Conservation (phyloP, 2,329 filamentous ascomycete genomes). For the Colletotrichum aenigma region DNA sequence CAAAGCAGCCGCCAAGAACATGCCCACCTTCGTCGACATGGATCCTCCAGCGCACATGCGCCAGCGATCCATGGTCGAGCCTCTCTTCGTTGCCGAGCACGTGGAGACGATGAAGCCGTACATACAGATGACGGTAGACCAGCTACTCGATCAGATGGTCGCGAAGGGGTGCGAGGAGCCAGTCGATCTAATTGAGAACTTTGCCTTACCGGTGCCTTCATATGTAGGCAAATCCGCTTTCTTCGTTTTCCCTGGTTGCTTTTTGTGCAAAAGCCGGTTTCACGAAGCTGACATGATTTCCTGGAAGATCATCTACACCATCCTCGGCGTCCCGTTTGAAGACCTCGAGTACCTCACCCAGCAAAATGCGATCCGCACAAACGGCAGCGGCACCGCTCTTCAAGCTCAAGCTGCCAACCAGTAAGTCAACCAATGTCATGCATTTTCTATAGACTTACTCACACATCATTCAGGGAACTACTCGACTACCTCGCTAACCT, state of each 20-base stretch:
- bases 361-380: constrained; percentile 50
- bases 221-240: constrained; percentile 35
- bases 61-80: constrained; percentile 51
- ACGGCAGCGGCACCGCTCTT: constrained; percentile 49
- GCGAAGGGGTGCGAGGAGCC: constrained; percentile 39
- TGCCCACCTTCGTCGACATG: constrained; percentile 57
- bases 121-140: constrained; percentile 49
- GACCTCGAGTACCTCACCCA: constrained; percentile 50
- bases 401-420: constrained; percentile 50
- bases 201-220: constrained; percentile 51
- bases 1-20: constrained; percentile 50
- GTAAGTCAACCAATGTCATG: constrained; percentile 25
- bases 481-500: constrained; percentile 48
- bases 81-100: constrained; percentile 42
- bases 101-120: constrained; percentile 45
- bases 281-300: background rate
- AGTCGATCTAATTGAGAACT: constrained; percentile 49
- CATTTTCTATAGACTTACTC: background rate
- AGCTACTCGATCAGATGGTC: constrained; percentile 43
- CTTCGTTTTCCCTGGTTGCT: background rate
- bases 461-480: constrained; percentile 34
- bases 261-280: background rate
- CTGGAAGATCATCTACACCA: constrained; percentile 51
- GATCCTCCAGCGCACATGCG: constrained; percentile 51
- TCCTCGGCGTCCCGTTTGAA: constrained; percentile 51